phyloP scores from a whole-genome alignment of 1,284 basidiomycete species.

The Fomitopsis palustris region DNA sequence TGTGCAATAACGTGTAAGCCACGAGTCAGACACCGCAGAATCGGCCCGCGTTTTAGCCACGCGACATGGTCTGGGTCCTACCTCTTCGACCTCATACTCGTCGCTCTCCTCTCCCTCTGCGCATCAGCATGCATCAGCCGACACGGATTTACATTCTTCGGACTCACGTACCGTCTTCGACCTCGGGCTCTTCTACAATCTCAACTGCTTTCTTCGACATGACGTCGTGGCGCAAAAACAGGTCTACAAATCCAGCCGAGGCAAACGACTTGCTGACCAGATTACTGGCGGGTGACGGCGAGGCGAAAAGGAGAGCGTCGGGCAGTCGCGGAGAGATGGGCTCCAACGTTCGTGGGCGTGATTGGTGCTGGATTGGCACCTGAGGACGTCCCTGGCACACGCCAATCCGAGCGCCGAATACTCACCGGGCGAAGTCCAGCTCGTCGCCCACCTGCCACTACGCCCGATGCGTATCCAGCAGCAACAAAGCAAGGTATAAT shows the following conservation, averaged over 20 bases:
- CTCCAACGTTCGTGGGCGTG: slow-evolving; percentile 19
- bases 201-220: slow-evolving; percentile 18
- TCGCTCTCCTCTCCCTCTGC: slow-evolving; percentile 26
- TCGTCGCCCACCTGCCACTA: background rate
- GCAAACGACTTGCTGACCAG: background rate
- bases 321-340: background rate
- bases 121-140: background rate
- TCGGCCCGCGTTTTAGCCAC: background rate
- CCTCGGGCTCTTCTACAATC: slow-evolving; percentile 15
- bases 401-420: slow-evolving; percentile 2
- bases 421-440: background rate
- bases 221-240: background rate
- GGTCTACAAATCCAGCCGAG: background rate
- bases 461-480: background rate
- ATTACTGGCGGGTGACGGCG: background rate
- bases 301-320: background rate
- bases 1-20: background rate
- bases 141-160: background rate
- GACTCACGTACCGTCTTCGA: slow-evolving; percentile 7
- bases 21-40: background rate
- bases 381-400: background rate
- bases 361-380: slow-evolving; percentile 14
- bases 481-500: too few relatives aligned
- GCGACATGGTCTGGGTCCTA: background rate
- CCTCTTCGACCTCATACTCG: slow-evolving; percentile 26